Evolutionary conservation across 371 early-diverging fungal genomes (phyloP), one percentile per base, ranked within the genome.

Genomic region (Saksenaea oblongispora): DNA sequence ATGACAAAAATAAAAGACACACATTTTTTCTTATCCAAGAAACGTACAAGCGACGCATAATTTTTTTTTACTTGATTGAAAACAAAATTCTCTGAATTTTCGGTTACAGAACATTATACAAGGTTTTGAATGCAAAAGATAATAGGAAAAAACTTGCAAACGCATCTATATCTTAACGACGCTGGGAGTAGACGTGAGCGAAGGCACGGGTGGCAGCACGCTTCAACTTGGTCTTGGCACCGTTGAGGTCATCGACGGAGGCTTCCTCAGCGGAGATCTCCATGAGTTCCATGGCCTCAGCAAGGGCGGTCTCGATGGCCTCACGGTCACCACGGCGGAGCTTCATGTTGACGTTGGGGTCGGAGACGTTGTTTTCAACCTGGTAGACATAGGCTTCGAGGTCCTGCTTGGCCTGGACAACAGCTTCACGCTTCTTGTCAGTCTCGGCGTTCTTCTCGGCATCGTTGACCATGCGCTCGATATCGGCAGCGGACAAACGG

Each of bases 211-310:
- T 88, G 72, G 86, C 86, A 66, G 84, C 81, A 74, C 90, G 88
- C 87, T 98, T 93, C 66, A 98, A 87, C 85, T 96, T 95, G 85
- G 94, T 90, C 83, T 95, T 92, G 70, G 91, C 88, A 82, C 89
- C 82, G 76, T 87, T 90, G 77, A 89, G 87, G 74, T 91, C 93
- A 69, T 95, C 92, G 87, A 94, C 96, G 74, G 82, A 74, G 63
- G 88, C 90, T 68, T 89, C 90, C 65, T 85, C 90, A 81, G 90
- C 87, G 71, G 69, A 76, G 78, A 86, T 82, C 34, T 95, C 96
- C 77, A 95, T 80, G 66, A 84, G 87, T 83, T 94, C 94, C 86
- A 93, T 91, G 73, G 95, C 88, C 66, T 91, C 87, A 70, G 89
- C 75, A 61, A 95, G 87, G 71, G 95, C 89, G 69, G 91, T 89